Percentiles rank a stretch among this genome's conserved stretches.
Conservation (phyloP, 2,329 filamentous ascomycete species). For the Aspergillus vadensis region DNA sequence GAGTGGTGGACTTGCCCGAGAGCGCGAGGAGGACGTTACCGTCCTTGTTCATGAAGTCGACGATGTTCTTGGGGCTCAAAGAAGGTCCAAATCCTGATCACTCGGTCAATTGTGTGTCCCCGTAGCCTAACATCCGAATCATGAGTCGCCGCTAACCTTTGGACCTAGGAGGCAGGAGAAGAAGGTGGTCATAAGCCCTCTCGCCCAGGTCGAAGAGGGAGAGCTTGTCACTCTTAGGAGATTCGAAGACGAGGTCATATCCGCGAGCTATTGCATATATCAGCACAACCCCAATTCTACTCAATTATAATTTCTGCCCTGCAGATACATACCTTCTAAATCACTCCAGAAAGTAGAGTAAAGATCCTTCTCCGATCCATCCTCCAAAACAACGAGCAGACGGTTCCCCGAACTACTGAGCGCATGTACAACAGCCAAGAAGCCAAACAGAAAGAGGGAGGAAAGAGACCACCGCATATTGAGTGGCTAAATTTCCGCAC, state of each 20-base stretch:
- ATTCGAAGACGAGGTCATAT: conserved; percentile 77
- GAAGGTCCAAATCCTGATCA: conserved; percentile 76
- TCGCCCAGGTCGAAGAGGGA: conserved; percentile 83
- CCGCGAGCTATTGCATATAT: conserved; percentile 66
- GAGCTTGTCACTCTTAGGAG: conserved; percentile 76
- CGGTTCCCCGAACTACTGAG: conserved; percentile 77
- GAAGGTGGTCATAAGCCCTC: conserved; percentile 84
- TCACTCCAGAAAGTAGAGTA: conserved; percentile 74
- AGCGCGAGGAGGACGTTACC: conserved; percentile 90
- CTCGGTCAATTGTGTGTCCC: conserved; percentile 28
- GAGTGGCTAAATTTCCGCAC: conserved; percentile 32
- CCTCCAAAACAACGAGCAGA: conserved; percentile 83
- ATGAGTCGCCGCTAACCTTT: conserved; percentile 64
- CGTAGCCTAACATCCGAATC: background rate
- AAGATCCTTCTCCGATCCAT: conserved; percentile 73
- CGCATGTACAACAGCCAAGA: conserved; percentile 59
- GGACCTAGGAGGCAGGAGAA: conserved; percentile 84
- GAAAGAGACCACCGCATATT: conserved; percentile 76
- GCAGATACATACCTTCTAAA: conserved; percentile 42
- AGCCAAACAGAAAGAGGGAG: conserved; percentile 68
- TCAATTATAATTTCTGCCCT: no score
- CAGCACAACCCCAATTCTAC: conserved; percentile 6
- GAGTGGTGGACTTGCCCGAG: conserved; percentile 69
- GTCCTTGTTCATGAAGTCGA: conserved; percentile 87
- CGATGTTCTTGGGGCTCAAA: conserved; percentile 79